Percentiles rank a stretch among this genome's conserved stretches.
Conservation (phyloP, 2,329 filamentous ascomycete species). For the Claviceps spartinae region DNA sequence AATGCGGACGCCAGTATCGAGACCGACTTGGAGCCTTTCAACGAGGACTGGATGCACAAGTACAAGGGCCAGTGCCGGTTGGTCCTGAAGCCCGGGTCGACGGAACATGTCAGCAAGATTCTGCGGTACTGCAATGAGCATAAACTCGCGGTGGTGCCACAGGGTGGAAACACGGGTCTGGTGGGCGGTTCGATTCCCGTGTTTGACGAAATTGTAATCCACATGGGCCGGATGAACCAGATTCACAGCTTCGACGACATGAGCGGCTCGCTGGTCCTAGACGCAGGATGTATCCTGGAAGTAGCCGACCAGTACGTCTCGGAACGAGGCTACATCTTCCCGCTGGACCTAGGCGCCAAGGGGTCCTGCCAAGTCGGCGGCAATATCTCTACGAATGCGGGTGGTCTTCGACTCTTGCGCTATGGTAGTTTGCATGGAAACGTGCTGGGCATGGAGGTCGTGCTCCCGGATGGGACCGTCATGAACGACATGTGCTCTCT, state of each 20-base stretch:
- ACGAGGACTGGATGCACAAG: constrained; percentile 98
- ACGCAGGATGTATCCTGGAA: constrained; percentile 86
- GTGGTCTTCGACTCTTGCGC: constrained; percentile 73
- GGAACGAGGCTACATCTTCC: constrained; percentile 78
- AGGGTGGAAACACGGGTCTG: constrained; percentile 92
- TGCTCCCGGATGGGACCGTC: constrained; percentile 84
- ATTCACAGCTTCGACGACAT: constrained; percentile 88
- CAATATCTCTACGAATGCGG: constrained; percentile 91
- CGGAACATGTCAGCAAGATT: constrained; percentile 80
- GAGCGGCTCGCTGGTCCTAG: constrained; percentile 77
- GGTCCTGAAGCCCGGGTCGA: constrained; percentile 73
- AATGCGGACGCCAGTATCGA: constrained; percentile 53
- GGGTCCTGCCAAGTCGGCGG: constrained; percentile 94
- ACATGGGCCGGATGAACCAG: constrained; percentile 76
- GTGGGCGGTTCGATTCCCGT: constrained; percentile 93
- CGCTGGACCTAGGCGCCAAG: constrained; percentile 93
- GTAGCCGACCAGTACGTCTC: constrained; percentile 75
- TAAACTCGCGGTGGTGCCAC: constrained; percentile 83
- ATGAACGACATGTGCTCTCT: constrained; percentile 78
- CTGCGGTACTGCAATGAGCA: constrained; percentile 92
- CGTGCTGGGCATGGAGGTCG: constrained; percentile 83
- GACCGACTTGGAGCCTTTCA: constrained; percentile 82
- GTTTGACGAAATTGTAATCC: constrained; percentile 96
- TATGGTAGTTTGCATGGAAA: constrained; percentile 93
- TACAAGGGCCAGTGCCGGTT: constrained; percentile 82